Base-by-base conservation (phyloP, 371 early-diverging fungal genomes). In the Mucor piriformis region DNA sequence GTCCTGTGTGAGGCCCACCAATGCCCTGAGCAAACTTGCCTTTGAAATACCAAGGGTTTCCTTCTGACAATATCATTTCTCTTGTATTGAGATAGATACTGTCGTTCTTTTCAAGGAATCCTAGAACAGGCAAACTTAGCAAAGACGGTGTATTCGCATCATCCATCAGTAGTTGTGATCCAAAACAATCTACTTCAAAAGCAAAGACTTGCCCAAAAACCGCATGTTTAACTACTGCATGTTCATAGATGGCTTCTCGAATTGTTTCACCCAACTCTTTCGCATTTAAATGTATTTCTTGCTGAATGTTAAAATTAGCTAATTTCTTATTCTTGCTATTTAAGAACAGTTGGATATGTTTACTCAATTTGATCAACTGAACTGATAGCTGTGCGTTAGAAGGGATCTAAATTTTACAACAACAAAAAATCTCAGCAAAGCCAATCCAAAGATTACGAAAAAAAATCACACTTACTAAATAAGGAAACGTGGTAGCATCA, bases 121-220 rank as follows among this genome's bases (percentile, higher is more conserved):
- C 88, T 2, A 86, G 57, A 6, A 82, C 66, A 2, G 87, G 87
- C 35, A 88, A 60, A 15, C 81, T 75, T 6, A 88, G 59, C 5
- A 88, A 71, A 2, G 82, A 78, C 1, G 88, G 88, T 13, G 80
- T 76, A 46, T 85, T 86, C 15, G 87, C 86, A 51, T 88, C 88
- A 54, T 88, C 88, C 84, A 86, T 86, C 11, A 88, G 53, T 3
- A 84, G 57, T 3, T 61, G 50, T 1, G 83, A 83, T 10, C 88
- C 87, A 57, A 70, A 86, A 25, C 88, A 85, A 52, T 88, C 87
- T 18, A 83, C 79, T 66, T 88, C 88, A 53, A 79, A 88, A 0
- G 82, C 87, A 72, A 81, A 86, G 5, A 88, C 62, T 23, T 64
- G 50, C 0, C 85, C 85, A 57, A 76, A 72, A 27, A 58, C 61